Evolutionary conservation across 2,329 filamentous ascomycete species (phyloP), one percentile per base, ranked within the genome.

Genomic region (Fusarium sp.): DNA sequence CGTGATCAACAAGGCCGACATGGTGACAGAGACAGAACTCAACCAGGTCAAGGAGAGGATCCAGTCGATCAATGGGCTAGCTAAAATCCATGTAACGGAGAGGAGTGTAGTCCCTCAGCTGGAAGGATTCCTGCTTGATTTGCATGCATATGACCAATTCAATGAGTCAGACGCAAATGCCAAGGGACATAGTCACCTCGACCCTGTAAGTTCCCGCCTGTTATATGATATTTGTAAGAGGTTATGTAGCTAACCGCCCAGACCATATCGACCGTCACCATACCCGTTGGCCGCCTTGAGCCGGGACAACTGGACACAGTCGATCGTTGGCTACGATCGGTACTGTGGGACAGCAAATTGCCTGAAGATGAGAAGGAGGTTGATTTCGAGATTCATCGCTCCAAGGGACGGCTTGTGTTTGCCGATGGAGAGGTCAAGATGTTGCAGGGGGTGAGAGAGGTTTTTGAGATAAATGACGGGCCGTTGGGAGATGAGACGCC

Each of bases 111-210:
- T 98, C 3, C 93, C 95, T 2, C 86, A 92, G 73, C 87, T 99
- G 12, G 94, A 97, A 78, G 95, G 95, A 3, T 89, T 97, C 61
- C 81, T 99, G 9, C 86, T 99, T 13, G 95, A 98, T 81, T 85
- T 99, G 35, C 94, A 98, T 79, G 95, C 96, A 1, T 99, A 99
- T 80, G 94, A 98, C 77, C 89, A 92, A 70, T 91, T 98, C 36
- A 89, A 91, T 36, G 89, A 89, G 64, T 83, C 97, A 35, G 91
- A 95, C 65, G 92, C 92, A 62, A 87, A 88, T 14, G 86, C 84
- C 42, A 95, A 94, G 80, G 95, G 94, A 1, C 95, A 98, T 79
- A 97, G 93, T 76, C 95, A 97, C 83, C 86, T 98, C 16, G 96
- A 99, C 82, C 91, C 94, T 33, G 93, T 95, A 83, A 79, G 90